A percentile compares a stretch with the other conserved stretches of the same genome.
Conservation (phyloP, 2,329 filamentous ascomycete species). For the Aspergillus amoenus region DNA sequence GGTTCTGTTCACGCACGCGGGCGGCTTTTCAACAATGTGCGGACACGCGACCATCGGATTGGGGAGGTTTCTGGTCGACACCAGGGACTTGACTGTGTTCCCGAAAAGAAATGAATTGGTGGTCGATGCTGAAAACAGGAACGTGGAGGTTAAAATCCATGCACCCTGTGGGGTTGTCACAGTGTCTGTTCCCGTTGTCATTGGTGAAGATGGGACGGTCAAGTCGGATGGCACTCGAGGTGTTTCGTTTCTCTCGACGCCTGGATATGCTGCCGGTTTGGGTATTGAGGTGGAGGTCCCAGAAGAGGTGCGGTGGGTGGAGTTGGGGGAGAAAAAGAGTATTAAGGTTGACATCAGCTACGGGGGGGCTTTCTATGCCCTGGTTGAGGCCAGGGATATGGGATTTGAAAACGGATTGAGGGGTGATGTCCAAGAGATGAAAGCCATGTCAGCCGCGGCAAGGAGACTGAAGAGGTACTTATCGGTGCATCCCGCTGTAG, state of each 20-base stretch:
- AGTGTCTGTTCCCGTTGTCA: conserved; percentile 41
- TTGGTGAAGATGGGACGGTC: conserved; percentile 15
- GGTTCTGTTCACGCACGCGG: conserved; percentile 50
- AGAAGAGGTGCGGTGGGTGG: conserved; percentile 36
- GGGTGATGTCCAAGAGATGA: neutral
- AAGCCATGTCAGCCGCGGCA: conserved; percentile 20
- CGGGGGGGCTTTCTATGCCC: conserved; percentile 47
- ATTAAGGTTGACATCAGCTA: conserved; percentile 41
- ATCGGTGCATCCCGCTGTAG: conserved; percentile 19
- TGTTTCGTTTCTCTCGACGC: conserved; percentile 45
- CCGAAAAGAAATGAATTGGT: conserved; percentile 34
- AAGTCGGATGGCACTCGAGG: conserved; percentile 39
- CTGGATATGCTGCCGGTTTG: conserved; percentile 41
- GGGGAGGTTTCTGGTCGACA: conserved; percentile 46
- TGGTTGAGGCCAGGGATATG: conserved; percentile 38
- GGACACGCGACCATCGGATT: conserved; percentile 54
- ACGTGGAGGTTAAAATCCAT: conserved; percentile 40
- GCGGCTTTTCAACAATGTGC: conserved; percentile 53
- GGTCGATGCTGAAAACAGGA: conserved; percentile 25
- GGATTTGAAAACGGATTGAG: conserved; percentile 31
- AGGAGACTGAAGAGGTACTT: conserved; percentile 19
- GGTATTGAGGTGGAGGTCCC: conserved; percentile 33
- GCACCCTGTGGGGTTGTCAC: conserved; percentile 46
- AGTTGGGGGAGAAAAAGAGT: conserved; percentile 26
- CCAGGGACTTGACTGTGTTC: conserved; percentile 41